A percentile compares a stretch with the other conserved stretches of the same genome.
Evolutionary conservation across 768 basidiomycete genomes (phyloP).

Genomic region (Podaxis sp.): DNA sequence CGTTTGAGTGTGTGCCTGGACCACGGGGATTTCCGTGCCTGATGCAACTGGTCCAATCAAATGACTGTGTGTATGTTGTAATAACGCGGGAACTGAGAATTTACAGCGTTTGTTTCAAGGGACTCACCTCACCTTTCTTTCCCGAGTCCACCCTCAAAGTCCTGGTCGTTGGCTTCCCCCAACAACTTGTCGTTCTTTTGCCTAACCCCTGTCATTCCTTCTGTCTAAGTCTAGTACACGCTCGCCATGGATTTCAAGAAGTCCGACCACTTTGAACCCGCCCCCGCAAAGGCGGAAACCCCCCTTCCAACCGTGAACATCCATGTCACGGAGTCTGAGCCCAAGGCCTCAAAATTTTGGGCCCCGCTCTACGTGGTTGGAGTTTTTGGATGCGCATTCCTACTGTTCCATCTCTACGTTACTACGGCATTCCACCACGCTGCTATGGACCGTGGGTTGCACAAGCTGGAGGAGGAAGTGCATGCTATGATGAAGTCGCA

Average conservation of each 20-base stretch:
- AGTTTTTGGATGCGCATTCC: conserved; percentile 12
- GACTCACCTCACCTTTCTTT: background rate
- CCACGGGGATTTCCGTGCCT: background rate
- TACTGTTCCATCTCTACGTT: conserved; percentile 12
- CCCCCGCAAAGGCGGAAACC: background rate
- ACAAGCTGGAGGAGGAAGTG: conserved; percentile 8
- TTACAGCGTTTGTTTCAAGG: background rate
- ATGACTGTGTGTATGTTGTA: background rate
- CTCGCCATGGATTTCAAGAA: conserved; percentile 5
- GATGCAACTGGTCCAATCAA: background rate
- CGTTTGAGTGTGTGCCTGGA: background rate
- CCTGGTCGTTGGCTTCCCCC: background rate
- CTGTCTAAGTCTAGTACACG: background rate
- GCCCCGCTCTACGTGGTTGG: conserved; percentile 1
- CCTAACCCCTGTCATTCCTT: conserved; percentile 13
- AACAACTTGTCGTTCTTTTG: conserved; percentile 8
- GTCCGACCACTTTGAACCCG: background rate
- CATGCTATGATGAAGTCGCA: conserved; percentile 8
- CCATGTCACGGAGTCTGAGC: background rate
- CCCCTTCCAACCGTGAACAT: conserved; percentile 2
- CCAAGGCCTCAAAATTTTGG: background rate
- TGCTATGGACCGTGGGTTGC: conserved; percentile 6
- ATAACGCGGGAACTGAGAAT: conserved; percentile 10
- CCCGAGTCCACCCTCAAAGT: background rate
- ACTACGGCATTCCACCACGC: conserved; percentile 8